Evolutionary conservation across 768 basidiomycete genomes (phyloP), one percentile per base, ranked within the genome.

Genomic region (Mycena leptocephala): DNA sequence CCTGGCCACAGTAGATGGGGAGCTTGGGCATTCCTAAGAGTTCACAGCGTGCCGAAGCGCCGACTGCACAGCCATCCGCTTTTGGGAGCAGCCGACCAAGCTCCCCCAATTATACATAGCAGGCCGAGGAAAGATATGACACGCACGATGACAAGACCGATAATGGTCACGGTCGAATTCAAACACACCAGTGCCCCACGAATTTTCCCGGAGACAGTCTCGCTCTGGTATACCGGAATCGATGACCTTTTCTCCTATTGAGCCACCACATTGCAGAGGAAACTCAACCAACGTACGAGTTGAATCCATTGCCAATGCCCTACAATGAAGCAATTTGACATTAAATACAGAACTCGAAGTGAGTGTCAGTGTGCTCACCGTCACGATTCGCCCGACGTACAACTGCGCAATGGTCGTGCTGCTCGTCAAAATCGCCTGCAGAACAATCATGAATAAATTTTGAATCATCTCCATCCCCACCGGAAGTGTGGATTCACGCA

Each of bases 171-270:
- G 0, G 85, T 86, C 2, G 86, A 85, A 58, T 87, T 86, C 32
- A 86, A 72, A 72, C 85, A 86, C 3, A 86, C 86, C 2, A 86
- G 78, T 18, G 79, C 81, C 35, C 86, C 86, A 32, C 86, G 80
- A 46, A 86, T 82, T 56, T 79, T 78, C 18, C 86, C 86, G 18
- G 80, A 81, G 55, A 85, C 86, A 8, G 86, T 87, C 76, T 87
- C 86, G 32, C 85, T 85, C 72, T 87, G 86, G 70, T 86, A 87
- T 2, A 86, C 85, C 10, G 86, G 86, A 24, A 87, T 86, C 5
- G 86, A 85, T 0, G 86, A 87, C 14, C 70, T 71, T 33, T 24
- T 20, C 16, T 26, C 11, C 8, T 11, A 11, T 24, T 63, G 2
- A 51, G 24, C 16, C 26, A 24, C 35, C 7, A 51, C 35, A 37